phyloP scores from a whole-genome alignment of 139 green algal species.

The Pseudopediastrum boryanum region DNA sequence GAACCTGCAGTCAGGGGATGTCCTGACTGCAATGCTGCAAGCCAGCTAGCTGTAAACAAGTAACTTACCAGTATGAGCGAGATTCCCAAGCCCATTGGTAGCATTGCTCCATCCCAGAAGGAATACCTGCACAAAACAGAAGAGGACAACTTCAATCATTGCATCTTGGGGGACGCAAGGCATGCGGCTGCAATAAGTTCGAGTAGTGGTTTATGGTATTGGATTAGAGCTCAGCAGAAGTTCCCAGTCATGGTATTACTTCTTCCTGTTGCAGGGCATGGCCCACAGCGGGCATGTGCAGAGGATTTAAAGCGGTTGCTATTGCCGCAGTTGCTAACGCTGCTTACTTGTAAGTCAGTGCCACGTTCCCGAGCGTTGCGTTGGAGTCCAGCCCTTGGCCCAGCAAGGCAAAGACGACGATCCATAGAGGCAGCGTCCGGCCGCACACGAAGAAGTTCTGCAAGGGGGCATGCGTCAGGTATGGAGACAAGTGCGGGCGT shows the following conservation, averaged over 20 bases:
- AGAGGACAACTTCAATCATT: no score
- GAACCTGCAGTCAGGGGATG: no score
- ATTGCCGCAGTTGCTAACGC: neutral
- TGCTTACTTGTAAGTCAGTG: constrained; percentile 42
- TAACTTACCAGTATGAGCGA: constrained; percentile 43
- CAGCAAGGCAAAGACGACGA: constrained; percentile 41
- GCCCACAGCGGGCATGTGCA: no score
- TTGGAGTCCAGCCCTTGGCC: constrained; percentile 50
- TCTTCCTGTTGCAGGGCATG: no score
- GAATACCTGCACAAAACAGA: constrained; percentile 14
- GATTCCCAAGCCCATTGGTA: constrained; percentile 52
- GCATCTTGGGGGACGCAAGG: neutral
- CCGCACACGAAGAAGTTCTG: constrained; percentile 50
- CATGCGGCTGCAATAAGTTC: neutral
- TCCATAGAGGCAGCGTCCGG: constrained; percentile 39
- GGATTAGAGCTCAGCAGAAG: neutral
- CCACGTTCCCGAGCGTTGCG: constrained; percentile 44
- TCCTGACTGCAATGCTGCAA: neutral
- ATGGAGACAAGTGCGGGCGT: neutral
- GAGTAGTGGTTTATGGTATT: neutral
- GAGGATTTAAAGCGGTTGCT: neutral
- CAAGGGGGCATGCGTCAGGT: neutral
- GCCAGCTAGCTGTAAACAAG: neutral
- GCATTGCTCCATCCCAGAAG: constrained; percentile 52
- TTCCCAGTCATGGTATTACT: no score